Percentiles rank a stretch among this genome's conserved stretches.
Conservation (phyloP, 2,329 filamentous ascomycete species). For the Fusarium concolor region DNA sequence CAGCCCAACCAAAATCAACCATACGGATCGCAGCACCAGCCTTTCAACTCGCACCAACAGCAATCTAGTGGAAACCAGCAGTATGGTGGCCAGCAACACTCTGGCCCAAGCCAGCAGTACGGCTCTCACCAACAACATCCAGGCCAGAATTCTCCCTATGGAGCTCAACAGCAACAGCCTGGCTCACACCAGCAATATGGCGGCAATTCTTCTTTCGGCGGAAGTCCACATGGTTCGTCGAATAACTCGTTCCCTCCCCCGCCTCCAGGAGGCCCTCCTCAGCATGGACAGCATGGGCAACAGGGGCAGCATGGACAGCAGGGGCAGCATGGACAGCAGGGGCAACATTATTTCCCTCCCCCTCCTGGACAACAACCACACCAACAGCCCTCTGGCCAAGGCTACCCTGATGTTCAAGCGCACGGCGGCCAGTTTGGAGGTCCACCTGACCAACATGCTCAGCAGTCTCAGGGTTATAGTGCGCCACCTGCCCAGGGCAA, state of each 20-base stretch:
- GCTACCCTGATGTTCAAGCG: constrained; percentile 38
- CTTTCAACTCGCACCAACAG: constrained; percentile 39
- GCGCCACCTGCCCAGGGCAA: constrained; percentile 35
- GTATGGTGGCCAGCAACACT: constrained; percentile 43
- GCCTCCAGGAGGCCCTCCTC: constrained; percentile 38
- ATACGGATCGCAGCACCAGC: constrained; percentile 35
- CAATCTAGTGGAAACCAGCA: constrained; percentile 34
- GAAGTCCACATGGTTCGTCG: constrained; percentile 42
- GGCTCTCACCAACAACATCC: constrained; percentile 41
- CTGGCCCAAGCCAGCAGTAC: constrained; percentile 24
- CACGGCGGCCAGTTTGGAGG: constrained; percentile 38
- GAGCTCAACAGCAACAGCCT: constrained; percentile 28
- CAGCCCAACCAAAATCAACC: constrained; percentile 18
- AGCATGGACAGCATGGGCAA: constrained; percentile 28
- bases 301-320: constrained; percentile 36
- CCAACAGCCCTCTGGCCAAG: constrained; percentile 38
- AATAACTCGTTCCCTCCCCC: constrained; percentile 45
- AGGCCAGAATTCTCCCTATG: constrained; percentile 21
- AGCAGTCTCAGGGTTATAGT: constrained; percentile 40
- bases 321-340: constrained; percentile 25
- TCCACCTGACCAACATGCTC: constrained; percentile 39
- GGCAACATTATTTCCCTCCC: constrained; percentile 39
- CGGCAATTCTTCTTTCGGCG: constrained; percentile 31
- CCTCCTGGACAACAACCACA: constrained; percentile 39
- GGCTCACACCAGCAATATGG: constrained; percentile 41